A percentile compares a stretch with the other conserved stretches of the same genome.
phyloP scores from a whole-genome alignment of 768 basidiomycete genomes.

The Trametes punicea region DNA sequence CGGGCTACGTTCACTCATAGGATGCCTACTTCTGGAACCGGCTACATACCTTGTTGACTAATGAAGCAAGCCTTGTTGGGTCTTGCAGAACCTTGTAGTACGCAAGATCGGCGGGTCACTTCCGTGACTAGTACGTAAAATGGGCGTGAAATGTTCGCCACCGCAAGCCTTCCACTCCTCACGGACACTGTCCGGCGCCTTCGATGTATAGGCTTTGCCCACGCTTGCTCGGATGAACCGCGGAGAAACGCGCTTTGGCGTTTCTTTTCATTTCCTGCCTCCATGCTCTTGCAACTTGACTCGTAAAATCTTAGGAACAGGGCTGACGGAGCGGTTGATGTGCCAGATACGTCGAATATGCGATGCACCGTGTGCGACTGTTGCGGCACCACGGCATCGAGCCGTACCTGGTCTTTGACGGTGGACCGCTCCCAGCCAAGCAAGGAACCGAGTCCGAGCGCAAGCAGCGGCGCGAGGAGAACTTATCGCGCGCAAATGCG shows the following conservation, averaged over 20 bases:
- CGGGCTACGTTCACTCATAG: neutral
- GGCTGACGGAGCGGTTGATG: neutral
- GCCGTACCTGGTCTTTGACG: constrained; percentile 95
- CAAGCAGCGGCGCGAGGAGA: constrained; percentile 71
- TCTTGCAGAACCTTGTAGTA: constrained; percentile 9
- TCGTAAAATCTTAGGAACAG: neutral
- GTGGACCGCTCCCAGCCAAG: constrained; percentile 94
- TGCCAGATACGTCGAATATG: constrained; percentile 90
- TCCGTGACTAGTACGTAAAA: constrained; percentile 20
- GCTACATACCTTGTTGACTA: constrained; percentile 19
- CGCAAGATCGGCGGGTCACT: constrained; percentile 13
- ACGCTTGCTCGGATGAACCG: constrained; percentile 7
- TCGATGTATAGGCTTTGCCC: constrained; percentile 1
- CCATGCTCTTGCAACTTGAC: neutral
- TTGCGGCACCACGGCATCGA: constrained; percentile 79
- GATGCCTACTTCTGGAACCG: constrained; percentile 7
- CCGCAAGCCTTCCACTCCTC: constrained; percentile 8
- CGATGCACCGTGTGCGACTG: constrained; percentile 88
- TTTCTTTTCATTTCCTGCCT: neutral
- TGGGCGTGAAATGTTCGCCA: constrained; percentile 2
- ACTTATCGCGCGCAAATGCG: constrained; percentile 66
- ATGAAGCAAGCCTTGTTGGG: constrained; percentile 6
- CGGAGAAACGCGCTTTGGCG: constrained; percentile 6
- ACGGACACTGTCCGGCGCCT: constrained; percentile 8
- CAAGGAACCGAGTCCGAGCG: constrained; percentile 83